Evolutionary conservation across 2,329 filamentous ascomycete species (phyloP).

Genomic region (Apiospora pterosperma): DNA sequence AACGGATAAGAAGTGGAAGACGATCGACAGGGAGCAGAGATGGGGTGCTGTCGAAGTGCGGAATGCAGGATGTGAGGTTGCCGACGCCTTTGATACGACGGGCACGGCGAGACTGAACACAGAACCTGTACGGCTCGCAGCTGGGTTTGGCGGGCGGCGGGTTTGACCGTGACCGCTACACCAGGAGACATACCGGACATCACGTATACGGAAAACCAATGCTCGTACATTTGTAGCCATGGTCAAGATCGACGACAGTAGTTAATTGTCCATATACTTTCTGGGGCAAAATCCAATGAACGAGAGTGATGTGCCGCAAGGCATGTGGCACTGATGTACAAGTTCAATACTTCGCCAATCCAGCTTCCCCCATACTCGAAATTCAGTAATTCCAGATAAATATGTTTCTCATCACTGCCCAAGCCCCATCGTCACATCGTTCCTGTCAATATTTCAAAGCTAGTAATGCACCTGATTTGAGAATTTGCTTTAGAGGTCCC

Average conservation of each 20-base stretch:
- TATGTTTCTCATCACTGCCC: neutral
- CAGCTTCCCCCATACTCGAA: neutral
- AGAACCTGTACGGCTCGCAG: conserved; percentile 22
- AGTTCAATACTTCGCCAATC: neutral
- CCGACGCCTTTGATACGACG: conserved; percentile 32
- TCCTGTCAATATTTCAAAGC: too few relatives aligned
- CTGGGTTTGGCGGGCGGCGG: conserved; percentile 32
- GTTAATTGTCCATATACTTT: neutral
- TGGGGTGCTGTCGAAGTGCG: conserved; percentile 48
- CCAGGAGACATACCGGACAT: neutral
- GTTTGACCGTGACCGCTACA: conserved; percentile 16
- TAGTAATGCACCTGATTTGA: too few relatives aligned
- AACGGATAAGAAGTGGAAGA: conserved; percentile 13
- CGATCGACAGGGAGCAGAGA: conserved; percentile 44
- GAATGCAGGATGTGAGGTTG: conserved; percentile 30
- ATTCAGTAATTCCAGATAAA: neutral
- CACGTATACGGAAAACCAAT: neutral
- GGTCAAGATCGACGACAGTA: neutral
- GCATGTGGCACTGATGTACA: neutral
- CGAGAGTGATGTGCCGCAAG: neutral
- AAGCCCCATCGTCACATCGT: neutral
- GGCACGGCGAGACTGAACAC: conserved; percentile 8
- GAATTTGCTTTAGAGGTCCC: neutral
- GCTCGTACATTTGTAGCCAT: neutral
- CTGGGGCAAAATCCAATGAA: neutral